These are phyloP conservation scores for Vitis vinifera DNA, from an alignment of 164 flowering plant species.

Conservation along the genomic window ASM3070453v1 NC_081807.1:5350501-5351000, in stretches of 20 bases:
- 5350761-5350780: too few species aligned
- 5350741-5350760: too few species aligned
- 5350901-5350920: slow-evolving; percentile 55
- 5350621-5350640: not conserved
- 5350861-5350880: slow-evolving; percentile 21
- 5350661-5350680: too few species aligned
- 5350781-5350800: too few species aligned
- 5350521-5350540: slow-evolving; percentile 1
- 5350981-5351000: slow-evolving; percentile 64
- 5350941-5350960: slow-evolving; percentile 23
- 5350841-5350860: slow-evolving; percentile 32
- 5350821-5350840: slow-evolving; percentile 3
- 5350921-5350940: slow-evolving; percentile 34
- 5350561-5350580: slow-evolving; percentile 11
- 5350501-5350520: not conserved
- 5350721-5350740: too few species aligned
- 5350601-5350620: too few species aligned
- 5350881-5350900: slow-evolving; percentile 51
- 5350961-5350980: slow-evolving; percentile 50
- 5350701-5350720: too few species aligned
- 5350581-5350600: too few species aligned
- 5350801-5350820: too few species aligned
- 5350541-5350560: slow-evolving; percentile 20
- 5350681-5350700: too few species aligned
- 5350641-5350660: not conserved